These are phyloP conservation scores for Tulasnella sp. DNA, from an alignment of 768 basidiomycete genomes.

Conservation along the genomic window DNA sequence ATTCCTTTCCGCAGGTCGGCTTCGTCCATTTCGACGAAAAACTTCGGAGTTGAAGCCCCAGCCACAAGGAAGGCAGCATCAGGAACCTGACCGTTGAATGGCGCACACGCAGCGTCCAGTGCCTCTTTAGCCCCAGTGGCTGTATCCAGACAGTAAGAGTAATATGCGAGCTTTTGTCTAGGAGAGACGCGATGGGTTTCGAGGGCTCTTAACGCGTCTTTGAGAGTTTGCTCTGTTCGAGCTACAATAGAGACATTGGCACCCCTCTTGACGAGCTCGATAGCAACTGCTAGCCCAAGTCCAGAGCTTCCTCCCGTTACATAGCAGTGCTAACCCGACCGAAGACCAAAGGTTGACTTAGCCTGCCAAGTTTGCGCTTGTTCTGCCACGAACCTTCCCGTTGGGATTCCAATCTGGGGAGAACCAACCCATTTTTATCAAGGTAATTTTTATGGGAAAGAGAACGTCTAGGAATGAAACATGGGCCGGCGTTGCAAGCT, in stretches of 20 bases:
- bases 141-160: conserved; percentile 62
- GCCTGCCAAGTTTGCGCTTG: background rate
- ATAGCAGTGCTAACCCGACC: conserved; percentile 63
- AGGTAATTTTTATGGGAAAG: background rate
- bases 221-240: conserved; percentile 60
- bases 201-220: conserved; percentile 55
- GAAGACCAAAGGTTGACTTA: background rate
- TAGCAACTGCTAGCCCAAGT: conserved; percentile 70
- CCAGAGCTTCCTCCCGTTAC: conserved; percentile 82
- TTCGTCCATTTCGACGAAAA: conserved; percentile 67
- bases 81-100: conserved; percentile 47
- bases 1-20: conserved; percentile 57
- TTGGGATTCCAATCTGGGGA: conserved; percentile 49
- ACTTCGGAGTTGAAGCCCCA: conserved; percentile 64
- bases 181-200: conserved; percentile 54
- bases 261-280: conserved; percentile 60
- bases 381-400: conserved; percentile 41
- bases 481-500: too few relatives aligned
- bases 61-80: conserved; percentile 80
- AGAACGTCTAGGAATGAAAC: background rate
- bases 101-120: conserved; percentile 55
- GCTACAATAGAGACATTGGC: conserved; percentile 86
- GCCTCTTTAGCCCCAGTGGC: conserved; percentile 56
- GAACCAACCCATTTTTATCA: conserved; percentile 21
- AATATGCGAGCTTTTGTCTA: conserved; percentile 58